A percentile compares a stretch with the other conserved stretches of the same genome.
These are phyloP conservation scores for Cichorium intybus DNA, from an alignment of 140 eudicot species.

Conservation along the genomic window DNA sequence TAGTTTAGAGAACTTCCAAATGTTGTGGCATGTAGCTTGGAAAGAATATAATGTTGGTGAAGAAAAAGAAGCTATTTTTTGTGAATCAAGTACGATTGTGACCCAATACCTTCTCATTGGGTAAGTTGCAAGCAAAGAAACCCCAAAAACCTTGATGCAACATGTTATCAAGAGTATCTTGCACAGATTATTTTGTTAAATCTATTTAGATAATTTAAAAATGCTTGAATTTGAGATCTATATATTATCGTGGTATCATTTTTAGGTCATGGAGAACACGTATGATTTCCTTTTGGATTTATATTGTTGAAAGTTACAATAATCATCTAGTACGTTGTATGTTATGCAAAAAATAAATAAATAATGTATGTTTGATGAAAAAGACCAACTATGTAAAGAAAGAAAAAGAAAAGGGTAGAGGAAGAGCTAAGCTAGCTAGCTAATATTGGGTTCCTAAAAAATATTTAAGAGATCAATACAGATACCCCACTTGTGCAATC, in stretches of 20 bases:
- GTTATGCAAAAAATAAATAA: background rate
- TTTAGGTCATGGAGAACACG: background rate
- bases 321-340: background rate
- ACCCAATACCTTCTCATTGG: constrained; percentile 27
- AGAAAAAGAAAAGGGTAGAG: constrained; percentile 5
- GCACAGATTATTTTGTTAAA: background rate
- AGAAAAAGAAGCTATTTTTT: constrained; percentile 5
- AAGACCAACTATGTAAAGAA: constrained; percentile 6
- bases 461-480: constrained; percentile 20
- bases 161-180: constrained; percentile 24
- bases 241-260: background rate
- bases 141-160: constrained; percentile 22
- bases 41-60: constrained; percentile 8
- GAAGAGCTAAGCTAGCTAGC: constrained; percentile 15
- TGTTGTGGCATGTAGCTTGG: background rate
- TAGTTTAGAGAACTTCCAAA: background rate
- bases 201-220: background rate
- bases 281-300: background rate
- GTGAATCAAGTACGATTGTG: constrained; percentile 26
- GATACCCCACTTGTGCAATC: constrained; percentile 31
- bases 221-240: background rate
- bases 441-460: constrained; percentile 14
- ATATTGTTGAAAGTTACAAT: background rate
- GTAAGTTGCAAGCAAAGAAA: constrained; percentile 32
- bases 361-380: constrained; percentile 1